These are phyloP conservation scores for Salvia hispanica DNA, from an alignment of 257 asterid species.

Conservation along the genomic window DNA sequence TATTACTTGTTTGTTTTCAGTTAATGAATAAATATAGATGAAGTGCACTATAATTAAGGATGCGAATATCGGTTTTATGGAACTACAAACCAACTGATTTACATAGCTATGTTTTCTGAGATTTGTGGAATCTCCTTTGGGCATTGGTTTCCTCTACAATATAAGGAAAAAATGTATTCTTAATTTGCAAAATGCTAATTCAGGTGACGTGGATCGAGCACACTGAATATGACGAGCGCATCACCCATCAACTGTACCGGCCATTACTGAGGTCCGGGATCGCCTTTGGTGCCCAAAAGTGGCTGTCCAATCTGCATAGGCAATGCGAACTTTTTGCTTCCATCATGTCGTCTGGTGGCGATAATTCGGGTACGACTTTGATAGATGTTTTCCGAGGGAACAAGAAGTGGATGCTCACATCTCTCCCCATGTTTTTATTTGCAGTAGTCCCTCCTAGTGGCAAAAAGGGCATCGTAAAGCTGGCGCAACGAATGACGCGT, in stretches of 20 bases:
- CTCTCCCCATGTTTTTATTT: not conserved
- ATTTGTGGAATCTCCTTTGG: not conserved
- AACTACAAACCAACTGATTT: not conserved
- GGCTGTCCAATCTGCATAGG: slow-evolving; percentile 68
- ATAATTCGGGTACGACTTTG: slow-evolving; percentile 50
- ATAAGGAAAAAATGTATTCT: not conserved
- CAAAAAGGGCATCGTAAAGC: slow-evolving; percentile 58
- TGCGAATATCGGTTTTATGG: not conserved
- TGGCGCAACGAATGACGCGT: slow-evolving; percentile 78
- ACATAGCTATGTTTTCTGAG: not conserved
- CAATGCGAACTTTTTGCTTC: slow-evolving; percentile 60
- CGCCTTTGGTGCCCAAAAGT: slow-evolving; percentile 80
- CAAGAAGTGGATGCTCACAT: slow-evolving; percentile 15
- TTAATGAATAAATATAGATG: slow-evolving; percentile 28
- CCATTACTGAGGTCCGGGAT: slow-evolving; percentile 74
- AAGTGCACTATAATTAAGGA: slow-evolving; percentile 9
- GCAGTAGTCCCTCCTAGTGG: slow-evolving; percentile 58
- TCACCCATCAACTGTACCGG: slow-evolving; percentile 54
- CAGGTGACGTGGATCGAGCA: slow-evolving; percentile 94
- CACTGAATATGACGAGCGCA: slow-evolving; percentile 61
- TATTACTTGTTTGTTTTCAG: no score
- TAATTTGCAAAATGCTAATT: slow-evolving; percentile 11
- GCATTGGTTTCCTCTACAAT: not conserved
- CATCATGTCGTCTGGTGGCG: slow-evolving; percentile 52
- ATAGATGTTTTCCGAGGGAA: not conserved